These are phyloP conservation scores for Fusarium mundagurra DNA, from an alignment of 2,329 filamentous ascomycete species.

Conservation along the genomic window DNA sequence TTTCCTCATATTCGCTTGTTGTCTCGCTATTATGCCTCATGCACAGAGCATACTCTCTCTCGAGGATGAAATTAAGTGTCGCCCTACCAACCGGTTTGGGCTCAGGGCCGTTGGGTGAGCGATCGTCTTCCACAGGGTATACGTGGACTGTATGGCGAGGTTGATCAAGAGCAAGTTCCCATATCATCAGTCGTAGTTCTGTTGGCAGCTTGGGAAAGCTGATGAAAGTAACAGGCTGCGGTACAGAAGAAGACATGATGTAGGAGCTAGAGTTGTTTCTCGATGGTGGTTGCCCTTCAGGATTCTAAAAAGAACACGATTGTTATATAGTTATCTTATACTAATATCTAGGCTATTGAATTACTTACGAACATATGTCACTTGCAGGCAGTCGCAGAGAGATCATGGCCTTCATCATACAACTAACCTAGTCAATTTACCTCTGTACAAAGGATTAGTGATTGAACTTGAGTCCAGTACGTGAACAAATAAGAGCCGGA, in stretches of 20 bases:
- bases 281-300: background rate
- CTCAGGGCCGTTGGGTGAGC: background rate
- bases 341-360: background rate
- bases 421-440: background rate
- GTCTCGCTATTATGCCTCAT: too few relatives aligned
- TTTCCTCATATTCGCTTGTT: too few relatives aligned
- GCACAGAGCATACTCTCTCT: background rate
- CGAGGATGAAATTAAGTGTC: background rate
- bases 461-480: background rate
- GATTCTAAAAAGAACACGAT: too few relatives aligned
- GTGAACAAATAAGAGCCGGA: rapidly evolving
- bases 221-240: background rate
- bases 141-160: background rate
- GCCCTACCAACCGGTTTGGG: too few relatives aligned
- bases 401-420: background rate
- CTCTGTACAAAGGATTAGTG: background rate
- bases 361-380: background rate
- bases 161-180: background rate
- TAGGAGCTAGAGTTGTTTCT: background rate
- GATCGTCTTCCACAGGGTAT: background rate
- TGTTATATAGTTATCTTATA: background rate
- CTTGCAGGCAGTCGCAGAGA: background rate
- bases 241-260: background rate
- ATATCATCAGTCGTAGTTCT: background rate
- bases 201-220: background rate